Conservation (phyloP, 2,329 filamentous ascomycete species). For the Endocalyx cinctus region DNA sequence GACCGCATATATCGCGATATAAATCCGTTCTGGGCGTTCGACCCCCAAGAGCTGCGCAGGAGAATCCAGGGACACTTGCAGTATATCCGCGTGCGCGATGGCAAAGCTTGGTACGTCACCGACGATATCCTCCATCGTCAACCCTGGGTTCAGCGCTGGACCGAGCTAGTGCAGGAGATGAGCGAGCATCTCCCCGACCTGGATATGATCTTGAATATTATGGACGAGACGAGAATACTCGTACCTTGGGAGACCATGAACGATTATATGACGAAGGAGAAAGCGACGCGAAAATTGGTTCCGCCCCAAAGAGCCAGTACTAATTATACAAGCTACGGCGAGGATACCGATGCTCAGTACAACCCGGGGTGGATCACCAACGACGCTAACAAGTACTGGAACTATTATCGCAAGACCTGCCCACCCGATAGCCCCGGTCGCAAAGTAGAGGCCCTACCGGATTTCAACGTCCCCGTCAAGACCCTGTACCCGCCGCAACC, state of each 20-base stretch:
- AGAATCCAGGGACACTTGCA: constrained; percentile 40
- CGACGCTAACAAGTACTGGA: constrained; percentile 49
- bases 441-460: too few relatives aligned
- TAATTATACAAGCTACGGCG: too few relatives aligned
- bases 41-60: constrained; percentile 35
- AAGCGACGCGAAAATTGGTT: constrained; percentile 31
- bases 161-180: constrained; percentile 45
- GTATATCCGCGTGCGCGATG: constrained; percentile 45
- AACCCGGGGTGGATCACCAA: constrained; percentile 32
- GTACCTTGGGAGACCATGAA: constrained; percentile 49
- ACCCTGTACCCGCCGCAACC: constrained; percentile 23
- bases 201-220: constrained; percentile 49
- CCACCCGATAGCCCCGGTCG: constrained; percentile 45
- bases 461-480: constrained; percentile 24
- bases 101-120: constrained; percentile 32
- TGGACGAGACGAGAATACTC: constrained; percentile 49
- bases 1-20: constrained; percentile 61
- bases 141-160: constrained; percentile 47
- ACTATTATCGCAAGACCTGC: constrained; percentile 43
- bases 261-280: constrained; percentile 36
- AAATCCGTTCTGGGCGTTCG: constrained; percentile 55
- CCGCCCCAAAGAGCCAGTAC: too few relatives aligned
- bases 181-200: constrained; percentile 47
- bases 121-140: constrained; percentile 37
- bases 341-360: constrained; percentile 16